Conservation (phyloP, 1,139 yeast species). For the Eremothecium cymbalariae region DNA sequence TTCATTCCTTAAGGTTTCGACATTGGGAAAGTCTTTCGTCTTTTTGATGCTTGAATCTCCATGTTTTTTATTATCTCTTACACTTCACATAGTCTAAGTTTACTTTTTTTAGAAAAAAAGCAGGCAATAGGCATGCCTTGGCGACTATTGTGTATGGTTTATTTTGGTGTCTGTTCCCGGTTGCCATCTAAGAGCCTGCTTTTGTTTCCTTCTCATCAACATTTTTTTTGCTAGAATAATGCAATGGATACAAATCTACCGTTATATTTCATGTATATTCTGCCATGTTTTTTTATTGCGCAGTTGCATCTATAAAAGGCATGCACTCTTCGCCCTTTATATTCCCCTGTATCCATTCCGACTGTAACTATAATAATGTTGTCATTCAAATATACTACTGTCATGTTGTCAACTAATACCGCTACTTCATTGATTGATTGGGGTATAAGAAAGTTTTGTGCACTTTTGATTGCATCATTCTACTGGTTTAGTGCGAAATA, state of each 20-base stretch:
- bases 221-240: too few species aligned
- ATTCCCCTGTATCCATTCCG: slow-evolving; percentile 1
- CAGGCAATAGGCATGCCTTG: slow-evolving; percentile 1
- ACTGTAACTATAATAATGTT: slow-evolving; percentile 1
- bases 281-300: slow-evolving; percentile 1
- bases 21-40: too few species aligned
- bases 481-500: too few species aligned
- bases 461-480: neutral
- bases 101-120: neutral
- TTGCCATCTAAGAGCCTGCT: too few species aligned
- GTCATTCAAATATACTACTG: slow-evolving; percentile 1
- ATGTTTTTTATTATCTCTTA: too few species aligned
- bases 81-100: neutral
- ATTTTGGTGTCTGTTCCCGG: slow-evolving; percentile 1
- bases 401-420: neutral
- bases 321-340: neutral
- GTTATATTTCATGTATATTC: neutral
- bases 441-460: neutral
- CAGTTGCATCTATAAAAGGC: slow-evolving; percentile 1
- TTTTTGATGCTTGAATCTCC: too few species aligned
- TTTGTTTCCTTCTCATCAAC: too few species aligned
- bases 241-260: too few species aligned
- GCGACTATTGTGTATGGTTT: neutral
- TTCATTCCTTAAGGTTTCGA: too few species aligned
- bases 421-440: neutral